Base-by-base conservation (phyloP, 371 early-diverging fungal species). In the Zancudomyces culisetae region DNA sequence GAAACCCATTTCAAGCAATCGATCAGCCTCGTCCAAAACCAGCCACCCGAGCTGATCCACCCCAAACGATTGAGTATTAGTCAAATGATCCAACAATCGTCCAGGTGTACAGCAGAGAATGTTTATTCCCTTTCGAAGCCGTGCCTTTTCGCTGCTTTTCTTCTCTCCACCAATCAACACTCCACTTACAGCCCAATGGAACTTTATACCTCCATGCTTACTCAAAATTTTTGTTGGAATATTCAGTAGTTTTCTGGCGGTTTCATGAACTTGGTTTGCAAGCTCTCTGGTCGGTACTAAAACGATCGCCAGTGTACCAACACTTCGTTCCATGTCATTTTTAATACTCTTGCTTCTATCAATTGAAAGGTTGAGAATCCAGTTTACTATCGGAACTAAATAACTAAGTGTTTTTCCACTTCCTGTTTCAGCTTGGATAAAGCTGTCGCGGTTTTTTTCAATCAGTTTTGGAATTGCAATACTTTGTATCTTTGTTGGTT, bases 11-110 rank as follows among this genome's bases (percentile, higher is more conserved):
- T 97, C 98, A 55, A 98, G 70, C 63, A 98, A 76, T 19, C 96
- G 81, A 77, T 99, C 99, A 15, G 96, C 96, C 72, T 99, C 99
- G 68, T 98, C 99, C 51, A 99, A 71, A 6, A 99, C 90, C 45
- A 98, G 58, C 83, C 89, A 94, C 28, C 76, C 70, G 29, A 91
- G 68, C 46, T 81, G 68, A 28, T 76, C 73, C 2, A 92, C 72
- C 46, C 78, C 61, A 51, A 84, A 79, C 22, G 80, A 76, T 63
- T 77, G 75, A 53, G 90, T 96, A 56, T 87, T 87, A 58, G 85
- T 80, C 55, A 95, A 59, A 60, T 98, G 84, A 70, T 99, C 99
- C 66, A 98, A 74, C 39, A 99, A 68, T 42, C 99, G 78, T 35
- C 99, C 99, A 1, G 99, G 99, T 0, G 99, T 98, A 20, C 92